Evolutionary conservation across 257 asterid genomes (phyloP).

Genomic region (Euphrasia confusa): DNA sequence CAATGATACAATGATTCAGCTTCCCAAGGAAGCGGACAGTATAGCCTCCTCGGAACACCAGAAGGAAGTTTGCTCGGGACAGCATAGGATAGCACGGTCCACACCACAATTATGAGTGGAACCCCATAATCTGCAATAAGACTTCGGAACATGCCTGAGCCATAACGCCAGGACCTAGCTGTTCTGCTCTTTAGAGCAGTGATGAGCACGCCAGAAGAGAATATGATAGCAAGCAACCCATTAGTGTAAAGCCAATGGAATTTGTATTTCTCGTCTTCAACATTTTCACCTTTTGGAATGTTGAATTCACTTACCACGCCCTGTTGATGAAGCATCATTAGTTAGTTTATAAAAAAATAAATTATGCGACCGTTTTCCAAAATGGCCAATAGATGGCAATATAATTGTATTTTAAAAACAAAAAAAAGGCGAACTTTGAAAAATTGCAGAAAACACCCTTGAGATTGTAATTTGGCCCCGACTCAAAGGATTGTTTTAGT

Average conservation of each 20-base stretch:
- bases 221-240: constrained; percentile 75
- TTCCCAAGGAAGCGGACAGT: constrained; percentile 82
- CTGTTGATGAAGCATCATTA: constrained; percentile 34
- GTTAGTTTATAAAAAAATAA: background rate
- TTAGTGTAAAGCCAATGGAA: constrained; percentile 80
- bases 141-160: constrained; percentile 77
- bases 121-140: constrained; percentile 92
- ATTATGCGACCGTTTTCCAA: background rate
- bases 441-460: background rate
- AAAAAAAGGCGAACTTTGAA: background rate
- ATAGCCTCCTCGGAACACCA: constrained; percentile 86
- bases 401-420: too few relatives aligned
- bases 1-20: constrained; percentile 67
- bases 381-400: too few relatives aligned
- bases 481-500: background rate
- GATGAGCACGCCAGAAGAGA: constrained; percentile 65
- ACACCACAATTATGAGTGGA: constrained; percentile 69
- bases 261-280: constrained; percentile 43
- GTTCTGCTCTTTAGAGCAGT: constrained; percentile 67
- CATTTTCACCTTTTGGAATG: constrained; percentile 56
- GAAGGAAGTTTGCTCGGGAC: constrained; percentile 59
- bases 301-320: constrained; percentile 79
- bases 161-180: constrained; percentile 94
- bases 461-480: too few relatives aligned
- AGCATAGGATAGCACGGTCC: constrained; percentile 70